Percentiles rank a stretch among this genome's conserved stretches.
These are phyloP conservation scores for Scheffersomyces coipomensis DNA, from an alignment of 805 yeast genomes.

Conservation along the genomic window DNA sequence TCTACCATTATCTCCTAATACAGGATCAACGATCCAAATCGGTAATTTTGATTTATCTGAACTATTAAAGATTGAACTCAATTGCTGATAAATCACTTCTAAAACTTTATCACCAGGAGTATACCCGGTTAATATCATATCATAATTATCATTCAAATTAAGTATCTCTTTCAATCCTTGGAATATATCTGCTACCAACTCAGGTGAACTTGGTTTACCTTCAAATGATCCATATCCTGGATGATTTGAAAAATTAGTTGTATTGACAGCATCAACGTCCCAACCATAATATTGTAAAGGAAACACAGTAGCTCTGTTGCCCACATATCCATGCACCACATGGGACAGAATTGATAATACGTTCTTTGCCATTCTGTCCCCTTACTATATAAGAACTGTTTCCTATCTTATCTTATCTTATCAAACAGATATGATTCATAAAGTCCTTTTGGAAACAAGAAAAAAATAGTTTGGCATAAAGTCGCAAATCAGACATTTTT, in stretches of 20 bases:
- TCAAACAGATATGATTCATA: too few relatives aligned
- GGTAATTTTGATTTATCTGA: slow-evolving; percentile 18
- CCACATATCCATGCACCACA: slow-evolving; percentile 73
- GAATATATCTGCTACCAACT: slow-evolving; percentile 22
- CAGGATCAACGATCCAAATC: slow-evolving; percentile 82
- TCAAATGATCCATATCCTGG: slow-evolving; percentile 63
- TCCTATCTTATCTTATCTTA: too few relatives aligned
- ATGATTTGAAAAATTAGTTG: slow-evolving; percentile 68
- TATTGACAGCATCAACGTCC: slow-evolving; percentile 66
- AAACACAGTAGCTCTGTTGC: slow-evolving; percentile 64
- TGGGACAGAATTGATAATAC: slow-evolving; percentile 64
- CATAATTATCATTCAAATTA: slow-evolving; percentile 39
- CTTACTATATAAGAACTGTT: too few relatives aligned
- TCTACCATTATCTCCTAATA: slow-evolving; percentile 85
- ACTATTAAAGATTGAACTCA: slow-evolving; percentile 26
- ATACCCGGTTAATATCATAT: slow-evolving; percentile 78
- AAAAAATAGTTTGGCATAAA: too few relatives aligned
- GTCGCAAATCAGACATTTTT: too few relatives aligned
- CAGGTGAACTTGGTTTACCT: slow-evolving; percentile 46
- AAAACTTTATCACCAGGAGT: slow-evolving; percentile 62
- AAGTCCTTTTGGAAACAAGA: too few relatives aligned
- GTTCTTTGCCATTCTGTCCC: slow-evolving; percentile 6
- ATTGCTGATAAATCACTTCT: slow-evolving; percentile 41
- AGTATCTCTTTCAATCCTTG: slow-evolving; percentile 37
- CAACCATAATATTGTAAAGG: slow-evolving; percentile 65